These are phyloP conservation scores for Zygotorulaspora mrakii DNA, from an alignment of 1,139 yeast genomes.

Conservation along the genomic window DNA sequence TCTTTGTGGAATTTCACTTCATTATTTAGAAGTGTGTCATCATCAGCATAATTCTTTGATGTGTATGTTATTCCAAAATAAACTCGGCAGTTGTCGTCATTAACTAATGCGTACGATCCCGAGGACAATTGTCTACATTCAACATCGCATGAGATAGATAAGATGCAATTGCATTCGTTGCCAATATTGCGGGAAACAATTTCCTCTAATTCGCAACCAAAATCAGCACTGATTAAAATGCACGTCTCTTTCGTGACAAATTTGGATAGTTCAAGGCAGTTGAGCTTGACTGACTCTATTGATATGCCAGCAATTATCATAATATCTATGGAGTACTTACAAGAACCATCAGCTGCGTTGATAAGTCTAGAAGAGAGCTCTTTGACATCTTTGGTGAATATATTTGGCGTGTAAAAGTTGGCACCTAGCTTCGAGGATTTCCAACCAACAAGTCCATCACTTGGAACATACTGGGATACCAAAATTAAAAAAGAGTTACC, in stretches of 20 bases:
- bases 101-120: conserved; percentile 32
- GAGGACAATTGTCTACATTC: conserved; percentile 33
- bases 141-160: conserved; percentile 28
- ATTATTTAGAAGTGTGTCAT: conserved; percentile 12
- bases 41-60: conserved; percentile 10
- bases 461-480: conserved; percentile 29
- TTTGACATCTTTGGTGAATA: conserved; percentile 26
- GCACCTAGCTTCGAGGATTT: conserved; percentile 33
- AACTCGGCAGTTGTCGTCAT: conserved; percentile 25
- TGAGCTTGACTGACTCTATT: conserved; percentile 21
- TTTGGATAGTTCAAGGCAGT: conserved; percentile 19
- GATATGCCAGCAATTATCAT: conserved; percentile 30
- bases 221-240: conserved; percentile 28
- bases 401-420: conserved; percentile 33
- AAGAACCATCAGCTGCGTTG: conserved; percentile 8
- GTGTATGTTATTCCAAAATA: conserved; percentile 28
- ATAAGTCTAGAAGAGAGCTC: conserved; percentile 18
- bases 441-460: conserved; percentile 36
- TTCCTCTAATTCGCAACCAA: conserved; percentile 32
- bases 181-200: conserved; percentile 16
- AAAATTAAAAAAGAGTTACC: conserved; percentile 30
- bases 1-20: conserved; percentile 14
- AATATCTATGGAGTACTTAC: conserved; percentile 26
- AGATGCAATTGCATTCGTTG: conserved; percentile 19
- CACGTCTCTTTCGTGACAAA: conserved; percentile 23